Base-by-base conservation (phyloP, 2,329 filamentous ascomycete species). In the Xenoacremonium recifei region DNA sequence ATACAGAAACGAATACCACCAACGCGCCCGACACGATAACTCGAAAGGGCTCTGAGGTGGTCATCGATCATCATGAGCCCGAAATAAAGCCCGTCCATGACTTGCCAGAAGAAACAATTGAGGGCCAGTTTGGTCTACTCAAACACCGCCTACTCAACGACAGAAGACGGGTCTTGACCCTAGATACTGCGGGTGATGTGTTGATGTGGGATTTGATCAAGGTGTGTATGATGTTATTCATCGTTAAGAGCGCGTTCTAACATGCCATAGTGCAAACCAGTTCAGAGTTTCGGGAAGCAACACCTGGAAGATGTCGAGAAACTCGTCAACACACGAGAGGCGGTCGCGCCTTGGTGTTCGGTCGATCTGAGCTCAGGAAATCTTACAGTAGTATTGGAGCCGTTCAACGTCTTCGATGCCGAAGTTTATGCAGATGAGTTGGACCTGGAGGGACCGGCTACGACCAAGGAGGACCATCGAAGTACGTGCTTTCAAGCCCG, bases 341-440 rank as follows among this genome's bases (percentile, higher is more conserved):
- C 85, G 21, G 89, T 97, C 29, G 87, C 92, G 4, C 92, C 95
- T 40, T 99, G 93, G 93, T 99, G 93, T 62, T 89, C 89, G 2
- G 87, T 97, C 39, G 90, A 99, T 59, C 91, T 92, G 16, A 85
- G 92, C 54, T 97, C 92, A 4, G 93, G 93, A 25, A 89, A 88
- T 48, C 72, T 99, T 41, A 92, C 90, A 3, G 92, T 96, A 3
- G 85, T 95, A 15, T 67, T 99, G 15, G 93, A 99, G 60, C 89
- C 91, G 30, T 95, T 93, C 58, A 95, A 95, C 54, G 96, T 91
- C 63, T 99, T 99, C 55, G 93, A 99, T 66, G 93, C 91, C 13
- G 93, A 99, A 60, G 87, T 96, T 65, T 99, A 99, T 62, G 92
- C 90, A 1, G 93, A 99, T 61, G 91, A 97, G 66, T 71, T 95